Evolutionary conservation across 2,329 filamentous ascomycete genomes (phyloP).

Genomic region (Calonectria hawksworthii): DNA sequence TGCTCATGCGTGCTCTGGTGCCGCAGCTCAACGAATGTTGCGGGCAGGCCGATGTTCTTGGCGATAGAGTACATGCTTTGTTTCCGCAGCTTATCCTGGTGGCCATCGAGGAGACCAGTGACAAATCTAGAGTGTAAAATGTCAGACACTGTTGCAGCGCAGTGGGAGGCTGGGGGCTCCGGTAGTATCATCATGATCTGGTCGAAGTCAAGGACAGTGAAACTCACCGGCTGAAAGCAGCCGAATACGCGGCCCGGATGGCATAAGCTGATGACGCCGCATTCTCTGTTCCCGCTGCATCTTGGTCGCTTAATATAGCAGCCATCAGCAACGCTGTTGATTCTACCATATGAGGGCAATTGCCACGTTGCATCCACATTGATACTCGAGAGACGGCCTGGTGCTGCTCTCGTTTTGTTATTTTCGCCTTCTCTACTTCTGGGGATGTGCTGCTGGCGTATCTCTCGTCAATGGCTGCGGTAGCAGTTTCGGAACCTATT

Average conservation of each 20-base stretch:
- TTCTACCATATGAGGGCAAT: constrained; percentile 84
- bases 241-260: constrained; percentile 77
- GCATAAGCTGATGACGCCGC: constrained; percentile 68
- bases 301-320: constrained; percentile 75
- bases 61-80: constrained; percentile 81
- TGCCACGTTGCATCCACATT: constrained; percentile 80
- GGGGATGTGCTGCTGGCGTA: not conserved
- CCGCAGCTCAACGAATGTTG: constrained; percentile 88
- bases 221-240: constrained; percentile 79
- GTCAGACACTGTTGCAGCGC: not conserved
- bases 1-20: constrained; percentile 94
- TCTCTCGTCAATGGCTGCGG: not conserved
- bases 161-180: not conserved
- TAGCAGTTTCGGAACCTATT: not conserved
- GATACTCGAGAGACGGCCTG: constrained; percentile 70
- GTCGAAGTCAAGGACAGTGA: not conserved
- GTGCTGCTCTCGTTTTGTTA: constrained; percentile 52
- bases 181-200: too few relatives aligned
- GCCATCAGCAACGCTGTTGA: constrained; percentile 81
- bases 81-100: constrained; percentile 76
- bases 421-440: constrained; percentile 6
- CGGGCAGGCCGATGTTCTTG: constrained; percentile 76
- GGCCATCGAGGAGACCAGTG: constrained; percentile 82
- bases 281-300: constrained; percentile 46
- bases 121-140: constrained; percentile 71